Conservation (phyloP, 140 eudicot species). For the Flaveria floridana region DNA sequence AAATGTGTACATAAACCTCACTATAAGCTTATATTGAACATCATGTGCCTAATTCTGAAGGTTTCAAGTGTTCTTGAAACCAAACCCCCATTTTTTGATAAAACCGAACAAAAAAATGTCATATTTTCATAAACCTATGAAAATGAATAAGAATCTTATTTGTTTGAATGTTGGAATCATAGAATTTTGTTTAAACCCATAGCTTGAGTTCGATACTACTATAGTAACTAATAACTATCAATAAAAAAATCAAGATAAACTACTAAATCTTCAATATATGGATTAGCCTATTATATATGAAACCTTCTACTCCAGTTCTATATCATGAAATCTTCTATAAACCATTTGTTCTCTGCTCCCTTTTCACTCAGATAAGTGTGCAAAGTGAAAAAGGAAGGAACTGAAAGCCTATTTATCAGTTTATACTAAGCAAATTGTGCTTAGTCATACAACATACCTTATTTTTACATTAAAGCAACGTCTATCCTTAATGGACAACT, state of each 20-base stretch:
- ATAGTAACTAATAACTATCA: background rate
- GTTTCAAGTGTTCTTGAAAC: background rate
- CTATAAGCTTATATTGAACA: background rate
- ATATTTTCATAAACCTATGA: background rate
- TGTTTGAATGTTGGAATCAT: background rate
- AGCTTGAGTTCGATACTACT: background rate
- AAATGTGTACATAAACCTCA: background rate
- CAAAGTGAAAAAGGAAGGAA: background rate
- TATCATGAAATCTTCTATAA: background rate
- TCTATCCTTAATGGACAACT: background rate
- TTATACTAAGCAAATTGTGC: background rate
- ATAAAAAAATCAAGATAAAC: background rate
- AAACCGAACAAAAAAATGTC: background rate
- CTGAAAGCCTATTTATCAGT: background rate
- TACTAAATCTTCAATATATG: background rate
- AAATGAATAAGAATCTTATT: background rate
- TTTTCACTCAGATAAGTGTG: slow-evolving; percentile 5
- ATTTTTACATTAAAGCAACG: no score
- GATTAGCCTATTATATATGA: background rate
- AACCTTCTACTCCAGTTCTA: background rate
- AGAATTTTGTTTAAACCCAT: background rate
- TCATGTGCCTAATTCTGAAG: slow-evolving; percentile 5
- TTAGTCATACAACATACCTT: background rate
- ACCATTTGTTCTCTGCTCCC: background rate
- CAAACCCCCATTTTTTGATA: background rate